Conservation (phyloP, 192 early-diverging fungal genomes). For the Coemansia sp. region DNA sequence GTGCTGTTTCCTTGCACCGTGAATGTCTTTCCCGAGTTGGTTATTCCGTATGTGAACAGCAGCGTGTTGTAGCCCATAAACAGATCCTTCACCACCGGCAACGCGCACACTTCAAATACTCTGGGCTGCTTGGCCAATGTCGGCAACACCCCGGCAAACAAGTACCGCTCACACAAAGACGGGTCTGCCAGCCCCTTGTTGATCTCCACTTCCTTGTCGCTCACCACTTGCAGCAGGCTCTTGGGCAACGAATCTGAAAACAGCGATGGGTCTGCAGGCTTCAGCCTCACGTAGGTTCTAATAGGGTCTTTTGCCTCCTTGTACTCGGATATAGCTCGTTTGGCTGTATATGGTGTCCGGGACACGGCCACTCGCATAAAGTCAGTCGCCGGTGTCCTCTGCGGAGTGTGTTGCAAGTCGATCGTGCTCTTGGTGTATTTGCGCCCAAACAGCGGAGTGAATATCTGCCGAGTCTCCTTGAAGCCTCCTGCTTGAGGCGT, state of each 20-base stretch:
- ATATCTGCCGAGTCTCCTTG: slow-evolving; percentile 15
- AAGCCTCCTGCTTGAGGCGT: slow-evolving; percentile 1
- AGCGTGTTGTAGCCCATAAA: slow-evolving; percentile 60
- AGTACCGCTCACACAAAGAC: slow-evolving; percentile 39
- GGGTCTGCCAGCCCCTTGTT: slow-evolving; percentile 26
- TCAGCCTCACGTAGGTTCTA: slow-evolving; percentile 46
- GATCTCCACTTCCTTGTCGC: slow-evolving; percentile 32
- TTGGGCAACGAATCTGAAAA: slow-evolving; percentile 5
- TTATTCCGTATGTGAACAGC: slow-evolving; percentile 70
- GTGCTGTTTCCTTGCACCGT: slow-evolving; percentile 58
- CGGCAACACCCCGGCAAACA: slow-evolving; percentile 61
- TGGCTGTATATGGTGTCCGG: slow-evolving; percentile 47
- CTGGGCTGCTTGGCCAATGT: slow-evolving; percentile 46
- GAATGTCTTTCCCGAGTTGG: slow-evolving; percentile 71
- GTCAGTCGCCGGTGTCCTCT: slow-evolving; percentile 9
- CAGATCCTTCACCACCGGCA: slow-evolving; percentile 58
- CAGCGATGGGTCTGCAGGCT: slow-evolving; percentile 19
- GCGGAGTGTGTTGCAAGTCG: slow-evolving; percentile 18
- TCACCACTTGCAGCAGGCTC: slow-evolving; percentile 39
- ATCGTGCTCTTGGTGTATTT: slow-evolving; percentile 29
- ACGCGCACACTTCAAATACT: slow-evolving; percentile 59
- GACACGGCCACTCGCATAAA: slow-evolving; percentile 29
- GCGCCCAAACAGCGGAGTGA: slow-evolving; percentile 39
- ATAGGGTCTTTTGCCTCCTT: slow-evolving; percentile 49
- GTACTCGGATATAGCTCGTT: slow-evolving; percentile 32